A percentile compares a stretch with the other conserved stretches of the same genome.
Evolutionary conservation across 2,329 filamentous ascomycete genomes (phyloP).

Genomic region (Emergomyces pasteurianus): DNA sequence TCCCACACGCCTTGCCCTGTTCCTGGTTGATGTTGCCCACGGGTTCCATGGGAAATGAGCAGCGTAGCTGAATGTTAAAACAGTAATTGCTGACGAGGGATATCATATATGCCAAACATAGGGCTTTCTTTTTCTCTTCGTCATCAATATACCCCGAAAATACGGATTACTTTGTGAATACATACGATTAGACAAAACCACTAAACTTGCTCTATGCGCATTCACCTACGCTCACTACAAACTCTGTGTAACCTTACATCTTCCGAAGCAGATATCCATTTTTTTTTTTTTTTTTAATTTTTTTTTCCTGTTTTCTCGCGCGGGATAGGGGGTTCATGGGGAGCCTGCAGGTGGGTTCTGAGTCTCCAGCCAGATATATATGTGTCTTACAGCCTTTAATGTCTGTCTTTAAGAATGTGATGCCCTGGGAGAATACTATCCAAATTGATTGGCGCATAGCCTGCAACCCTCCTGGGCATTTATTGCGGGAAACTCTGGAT

Average conservation of each 20-base stretch:
- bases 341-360: neutral
- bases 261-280: neutral
- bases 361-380: neutral
- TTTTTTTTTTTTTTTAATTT: too few relatives aligned
- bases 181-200: too few relatives aligned
- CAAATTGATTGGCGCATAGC: neutral
- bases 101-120: too few relatives aligned
- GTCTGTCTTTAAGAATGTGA: neutral
- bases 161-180: too few relatives aligned
- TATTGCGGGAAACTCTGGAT: neutral
- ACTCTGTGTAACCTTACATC: neutral
- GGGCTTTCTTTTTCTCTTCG: too few relatives aligned
- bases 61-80: too few relatives aligned
- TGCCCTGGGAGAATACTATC: neutral
- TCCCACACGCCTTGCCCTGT: neutral
- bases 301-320: neutral
- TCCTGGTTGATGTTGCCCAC: too few relatives aligned
- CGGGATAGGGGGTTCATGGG: neutral
- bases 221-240: neutral
- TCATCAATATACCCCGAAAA: too few relatives aligned
- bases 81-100: too few relatives aligned
- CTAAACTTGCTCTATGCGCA: too few relatives aligned
- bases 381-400: neutral
- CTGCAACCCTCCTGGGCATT: neutral
- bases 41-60: too few relatives aligned